phyloP scores from a whole-genome alignment of 1,284 basidiomycete species.

The Clitocybe nebularis region DNA sequence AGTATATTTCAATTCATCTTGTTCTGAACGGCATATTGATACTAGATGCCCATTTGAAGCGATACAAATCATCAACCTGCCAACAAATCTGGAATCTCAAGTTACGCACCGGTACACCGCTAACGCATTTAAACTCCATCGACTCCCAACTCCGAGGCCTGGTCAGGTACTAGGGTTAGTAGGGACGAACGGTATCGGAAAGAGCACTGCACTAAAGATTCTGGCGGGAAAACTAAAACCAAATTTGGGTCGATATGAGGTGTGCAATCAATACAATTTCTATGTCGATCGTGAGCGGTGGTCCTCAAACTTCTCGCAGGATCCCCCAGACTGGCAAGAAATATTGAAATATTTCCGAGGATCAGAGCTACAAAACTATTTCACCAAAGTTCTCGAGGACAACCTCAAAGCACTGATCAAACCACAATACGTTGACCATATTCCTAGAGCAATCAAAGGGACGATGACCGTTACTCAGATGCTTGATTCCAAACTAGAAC shows the following conservation, averaged over 20 bases:
- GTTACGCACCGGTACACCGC: constrained; percentile 97
- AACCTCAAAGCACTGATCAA: constrained; percentile 97
- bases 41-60: constrained; percentile 94
- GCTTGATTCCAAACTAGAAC: constrained; percentile 85
- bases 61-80: constrained; percentile 95
- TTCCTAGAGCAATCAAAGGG: constrained; percentile 93
- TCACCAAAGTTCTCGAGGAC: constrained; percentile 97
- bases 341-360: constrained; percentile 97
- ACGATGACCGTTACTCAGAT: constrained; percentile 82
- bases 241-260: constrained; percentile 87
- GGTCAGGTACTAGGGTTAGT: constrained; percentile 95
- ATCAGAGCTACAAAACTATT: constrained; percentile 96
- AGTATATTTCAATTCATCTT: not conserved
- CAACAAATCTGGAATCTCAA: constrained; percentile 90
- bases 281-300: constrained; percentile 32
- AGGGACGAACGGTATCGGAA: constrained; percentile 97
- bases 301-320: constrained; percentile 38
- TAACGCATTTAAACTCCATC: constrained; percentile 97
- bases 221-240: constrained; percentile 95
- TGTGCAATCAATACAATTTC: too few species aligned
- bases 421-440: constrained; percentile 98
- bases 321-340: constrained; percentile 97
- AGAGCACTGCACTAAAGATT: constrained; percentile 94
- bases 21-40: constrained; percentile 10
- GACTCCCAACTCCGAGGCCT: constrained; percentile 90